A percentile compares a stretch with the other conserved stretches of the same genome.
Conservation (phyloP, 1,139 yeast genomes). For the Yamadazyma buinensis region DNA sequence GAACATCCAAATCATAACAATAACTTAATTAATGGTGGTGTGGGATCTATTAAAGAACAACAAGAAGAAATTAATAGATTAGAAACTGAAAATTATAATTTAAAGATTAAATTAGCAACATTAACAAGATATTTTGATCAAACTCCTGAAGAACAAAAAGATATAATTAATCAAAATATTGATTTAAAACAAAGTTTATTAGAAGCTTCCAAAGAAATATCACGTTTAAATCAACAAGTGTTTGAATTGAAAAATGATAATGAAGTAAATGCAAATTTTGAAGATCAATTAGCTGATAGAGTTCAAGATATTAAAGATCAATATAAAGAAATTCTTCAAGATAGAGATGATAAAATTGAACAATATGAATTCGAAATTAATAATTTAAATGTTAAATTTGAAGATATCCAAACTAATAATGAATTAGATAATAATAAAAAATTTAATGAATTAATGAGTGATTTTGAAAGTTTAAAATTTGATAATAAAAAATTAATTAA, state of each 20-base stretch:
- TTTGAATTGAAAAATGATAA: conserved; percentile 2
- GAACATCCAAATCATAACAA: not conserved
- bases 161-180: conserved; percentile 36
- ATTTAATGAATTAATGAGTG: not conserved
- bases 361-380: conserved; percentile 2
- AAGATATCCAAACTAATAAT: not conserved
- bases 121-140: conserved; percentile 46
- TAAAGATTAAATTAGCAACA: conserved; percentile 56
- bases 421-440: not conserved
- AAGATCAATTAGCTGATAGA: conserved; percentile 4
- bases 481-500: not conserved
- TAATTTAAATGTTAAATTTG: conserved; percentile 1
- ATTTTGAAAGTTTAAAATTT: conserved; percentile 1
- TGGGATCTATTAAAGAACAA: conserved; percentile 45
- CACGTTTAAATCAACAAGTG: conserved; percentile 3
- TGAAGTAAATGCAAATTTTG: conserved; percentile 1
- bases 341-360: conserved; percentile 3
- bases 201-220: conserved; percentile 13
- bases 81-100: conserved; percentile 58
- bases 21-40: conserved; percentile 2
- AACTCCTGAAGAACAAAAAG: conserved; percentile 41
- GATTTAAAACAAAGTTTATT: conserved; percentile 37
- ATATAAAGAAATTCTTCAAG: conserved; percentile 3
- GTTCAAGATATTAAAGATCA: conserved; percentile 5
- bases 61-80: conserved; percentile 47